Conservation (phyloP, 1,139 yeast species). For the Magnusiomyces clavatus region DNA sequence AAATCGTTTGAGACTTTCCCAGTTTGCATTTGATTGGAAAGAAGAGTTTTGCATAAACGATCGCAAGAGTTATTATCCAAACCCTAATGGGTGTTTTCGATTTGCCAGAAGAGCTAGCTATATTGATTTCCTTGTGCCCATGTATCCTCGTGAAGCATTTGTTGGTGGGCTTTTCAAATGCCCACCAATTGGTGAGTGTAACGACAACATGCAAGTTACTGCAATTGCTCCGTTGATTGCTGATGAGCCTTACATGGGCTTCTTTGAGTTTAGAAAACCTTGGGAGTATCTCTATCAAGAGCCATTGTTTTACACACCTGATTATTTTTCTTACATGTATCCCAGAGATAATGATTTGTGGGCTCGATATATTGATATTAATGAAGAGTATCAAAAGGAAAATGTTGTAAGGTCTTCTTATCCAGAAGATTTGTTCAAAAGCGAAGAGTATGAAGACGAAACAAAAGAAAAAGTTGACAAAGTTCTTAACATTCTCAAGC, state of each 20-base stretch:
- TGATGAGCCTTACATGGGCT: slow-evolving; percentile 24
- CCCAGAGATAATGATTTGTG: slow-evolving; percentile 20
- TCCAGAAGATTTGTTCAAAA: neutral
- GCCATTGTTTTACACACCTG: slow-evolving; percentile 26
- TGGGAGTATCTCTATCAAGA: slow-evolving; percentile 12
- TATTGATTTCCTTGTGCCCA: slow-evolving; percentile 2
- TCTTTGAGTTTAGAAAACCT: slow-evolving; percentile 14
- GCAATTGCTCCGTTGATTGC: slow-evolving; percentile 24
- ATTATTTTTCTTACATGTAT: slow-evolving; percentile 19
- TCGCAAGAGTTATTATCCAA: slow-evolving; percentile 6
- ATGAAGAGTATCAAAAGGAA: slow-evolving; percentile 16
- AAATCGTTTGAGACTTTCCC: neutral
- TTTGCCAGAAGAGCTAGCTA: neutral
- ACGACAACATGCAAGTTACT: slow-evolving; percentile 14
- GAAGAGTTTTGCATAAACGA: slow-evolving; percentile 7
- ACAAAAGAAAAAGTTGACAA: too few relatives aligned
- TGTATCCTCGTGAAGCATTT: slow-evolving; percentile 17
- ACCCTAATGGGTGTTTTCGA: slow-evolving; percentile 10
- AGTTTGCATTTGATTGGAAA: slow-evolving; percentile 1
- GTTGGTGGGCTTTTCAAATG: slow-evolving; percentile 24
- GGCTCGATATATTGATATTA: slow-evolving; percentile 21
- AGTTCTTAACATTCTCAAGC: too few relatives aligned
- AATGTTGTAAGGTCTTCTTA: neutral
- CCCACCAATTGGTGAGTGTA: neutral
- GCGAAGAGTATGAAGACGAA: too few relatives aligned